Percentiles rank a stretch among this genome's conserved stretches.
phyloP scores from a whole-genome alignment of 2,329 filamentous ascomycete genomes.

The Colletotrichum sp. region DNA sequence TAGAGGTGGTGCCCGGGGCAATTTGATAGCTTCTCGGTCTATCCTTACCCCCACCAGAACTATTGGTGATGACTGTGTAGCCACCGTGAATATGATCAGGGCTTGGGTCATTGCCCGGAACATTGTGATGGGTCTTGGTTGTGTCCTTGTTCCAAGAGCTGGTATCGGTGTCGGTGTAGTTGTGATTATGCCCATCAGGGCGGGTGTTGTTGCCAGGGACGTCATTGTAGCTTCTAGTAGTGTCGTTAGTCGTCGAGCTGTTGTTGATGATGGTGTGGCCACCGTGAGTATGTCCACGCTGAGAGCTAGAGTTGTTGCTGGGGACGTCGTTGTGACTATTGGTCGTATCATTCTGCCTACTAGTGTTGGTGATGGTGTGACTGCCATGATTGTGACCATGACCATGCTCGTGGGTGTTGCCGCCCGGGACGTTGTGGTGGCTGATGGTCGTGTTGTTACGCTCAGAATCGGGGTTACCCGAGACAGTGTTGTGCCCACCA shows the following conservation, averaged over 20 bases:
- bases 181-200: background rate
- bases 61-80: background rate
- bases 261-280: background rate
- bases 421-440: background rate
- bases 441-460: accelerated
- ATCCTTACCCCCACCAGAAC: accelerated
- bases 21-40: background rate
- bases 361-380: background rate
- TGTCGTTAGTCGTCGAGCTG: background rate
- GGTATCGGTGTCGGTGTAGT: background rate
- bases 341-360: background rate
- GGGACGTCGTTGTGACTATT: accelerated
- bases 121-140: background rate
- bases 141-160: background rate
- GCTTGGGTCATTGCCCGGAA: background rate
- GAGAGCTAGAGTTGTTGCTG: background rate
- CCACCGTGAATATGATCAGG: background rate
- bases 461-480: background rate
- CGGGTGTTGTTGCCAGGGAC: background rate
- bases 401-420: background rate
- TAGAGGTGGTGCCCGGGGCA: background rate
- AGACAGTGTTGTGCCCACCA: background rate
- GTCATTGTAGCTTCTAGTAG: background rate
- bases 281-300: background rate
- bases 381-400: background rate